phyloP scores from a whole-genome alignment of 2,329 filamentous ascomycete species.

The Chaetomium sp. region DNA sequence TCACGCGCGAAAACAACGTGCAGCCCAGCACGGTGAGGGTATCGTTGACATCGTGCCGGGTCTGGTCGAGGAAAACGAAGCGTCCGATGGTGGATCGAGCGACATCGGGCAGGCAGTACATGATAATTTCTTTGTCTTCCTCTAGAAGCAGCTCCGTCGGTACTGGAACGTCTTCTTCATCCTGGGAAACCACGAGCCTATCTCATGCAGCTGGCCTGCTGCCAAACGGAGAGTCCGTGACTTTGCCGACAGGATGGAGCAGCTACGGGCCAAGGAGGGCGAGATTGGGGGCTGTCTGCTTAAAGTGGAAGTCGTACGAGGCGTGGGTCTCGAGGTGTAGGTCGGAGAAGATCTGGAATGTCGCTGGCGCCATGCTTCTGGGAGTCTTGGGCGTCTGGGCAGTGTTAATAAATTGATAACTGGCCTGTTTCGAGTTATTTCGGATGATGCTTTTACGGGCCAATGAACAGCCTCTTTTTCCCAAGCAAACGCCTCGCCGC shows the following conservation, averaged over 20 bases:
- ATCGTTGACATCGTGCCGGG: slow-evolving; percentile 32
- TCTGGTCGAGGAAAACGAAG: slow-evolving; percentile 37
- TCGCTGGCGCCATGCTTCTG: background rate
- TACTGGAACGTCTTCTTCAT: slow-evolving; percentile 45
- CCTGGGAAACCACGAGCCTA: slow-evolving; percentile 36
- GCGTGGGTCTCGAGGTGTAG: slow-evolving; percentile 40
- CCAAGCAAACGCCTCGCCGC: too few species aligned
- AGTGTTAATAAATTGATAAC: too few species aligned
- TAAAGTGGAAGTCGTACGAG: slow-evolving; percentile 37
- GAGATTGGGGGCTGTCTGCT: slow-evolving; percentile 35
- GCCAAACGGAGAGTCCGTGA: slow-evolving; percentile 36
- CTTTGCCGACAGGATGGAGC: slow-evolving; percentile 36
- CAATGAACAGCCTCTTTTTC: too few species aligned
- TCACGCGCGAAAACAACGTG: slow-evolving; percentile 35
- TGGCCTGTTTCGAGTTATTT: too few species aligned
- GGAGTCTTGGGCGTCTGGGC: too few species aligned
- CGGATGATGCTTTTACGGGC: too few species aligned
- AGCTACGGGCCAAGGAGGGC: slow-evolving; percentile 36
- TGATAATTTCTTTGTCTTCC: background rate
- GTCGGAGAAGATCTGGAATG: slow-evolving; percentile 28
- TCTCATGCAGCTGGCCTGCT: slow-evolving; percentile 28
- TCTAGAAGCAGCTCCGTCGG: slow-evolving; percentile 12
- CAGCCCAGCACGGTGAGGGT: slow-evolving; percentile 37
- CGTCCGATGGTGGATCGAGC: slow-evolving; percentile 14
- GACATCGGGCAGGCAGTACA: background rate